phyloP scores from a whole-genome alignment of 176 grass and related monocot species.

The Zoysia pacifica region DNA sequence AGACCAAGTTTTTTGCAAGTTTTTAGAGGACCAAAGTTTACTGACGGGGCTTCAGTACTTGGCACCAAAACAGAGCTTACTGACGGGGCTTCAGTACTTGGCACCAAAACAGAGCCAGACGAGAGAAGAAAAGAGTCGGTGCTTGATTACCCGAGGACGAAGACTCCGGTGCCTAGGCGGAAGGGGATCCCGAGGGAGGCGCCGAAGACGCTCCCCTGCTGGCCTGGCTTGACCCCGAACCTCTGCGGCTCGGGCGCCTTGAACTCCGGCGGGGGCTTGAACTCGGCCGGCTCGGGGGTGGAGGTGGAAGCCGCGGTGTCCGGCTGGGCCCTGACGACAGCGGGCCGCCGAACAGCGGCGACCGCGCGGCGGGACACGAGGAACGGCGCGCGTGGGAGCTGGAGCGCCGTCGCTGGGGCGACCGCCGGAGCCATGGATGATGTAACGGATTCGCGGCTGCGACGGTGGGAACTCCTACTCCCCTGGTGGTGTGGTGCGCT shows the following conservation, averaged over 20 bases:
- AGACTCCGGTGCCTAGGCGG: slow-evolving; percentile 74
- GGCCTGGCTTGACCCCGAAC: slow-evolving; percentile 63
- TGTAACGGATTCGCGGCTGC: too few relatives aligned
- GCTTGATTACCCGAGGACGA: slow-evolving; percentile 59
- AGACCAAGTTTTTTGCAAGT: neutral
- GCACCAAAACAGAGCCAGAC: neutral
- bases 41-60: neutral
- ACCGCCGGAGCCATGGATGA: slow-evolving; percentile 30
- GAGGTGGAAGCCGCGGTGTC: slow-evolving; percentile 40
- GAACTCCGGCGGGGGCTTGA: slow-evolving; percentile 62
- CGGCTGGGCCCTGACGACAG: slow-evolving; percentile 28
- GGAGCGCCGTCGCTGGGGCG: slow-evolving; percentile 6
- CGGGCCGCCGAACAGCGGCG: neutral
- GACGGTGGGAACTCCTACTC: too few relatives aligned
- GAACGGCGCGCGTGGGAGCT: slow-evolving; percentile 16
- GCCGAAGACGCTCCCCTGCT: slow-evolving; percentile 55
- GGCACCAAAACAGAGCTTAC: neutral
- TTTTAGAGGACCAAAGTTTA: neutral
- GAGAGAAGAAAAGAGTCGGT: neutral
- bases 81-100: neutral
- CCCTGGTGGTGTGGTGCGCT: too few relatives aligned
- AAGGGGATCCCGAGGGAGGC: slow-evolving; percentile 76
- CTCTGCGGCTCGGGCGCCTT: slow-evolving; percentile 66
- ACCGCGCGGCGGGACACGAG: slow-evolving; percentile 15
- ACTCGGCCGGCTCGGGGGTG: slow-evolving; percentile 6